These are phyloP conservation scores for Septoria linicola DNA, from an alignment of 2,329 filamentous ascomycete genomes.

Conservation along the genomic window DNA sequence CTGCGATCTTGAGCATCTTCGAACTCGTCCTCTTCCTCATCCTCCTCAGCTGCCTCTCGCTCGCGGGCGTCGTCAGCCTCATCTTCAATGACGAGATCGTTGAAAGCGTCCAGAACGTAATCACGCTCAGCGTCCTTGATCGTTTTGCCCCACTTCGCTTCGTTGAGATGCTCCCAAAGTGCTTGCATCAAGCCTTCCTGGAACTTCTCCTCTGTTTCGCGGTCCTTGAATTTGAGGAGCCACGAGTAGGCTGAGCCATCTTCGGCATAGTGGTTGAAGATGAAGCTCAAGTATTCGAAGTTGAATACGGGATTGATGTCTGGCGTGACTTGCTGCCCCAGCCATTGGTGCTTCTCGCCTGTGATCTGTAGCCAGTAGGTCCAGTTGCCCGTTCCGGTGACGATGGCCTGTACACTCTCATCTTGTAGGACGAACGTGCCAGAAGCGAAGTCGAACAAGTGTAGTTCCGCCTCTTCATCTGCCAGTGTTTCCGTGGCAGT, in stretches of 20 bases:
- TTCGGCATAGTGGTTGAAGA: constrained; percentile 92
- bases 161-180: constrained; percentile 92
- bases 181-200: constrained; percentile 94
- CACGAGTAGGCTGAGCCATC: constrained; percentile 93
- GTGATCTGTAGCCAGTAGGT: constrained; percentile 92
- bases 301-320: constrained; percentile 99
- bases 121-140: constrained; percentile 84
- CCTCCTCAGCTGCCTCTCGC: constrained; percentile 54
- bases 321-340: constrained; percentile 79
- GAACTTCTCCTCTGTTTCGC: constrained; percentile 76
- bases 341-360: constrained; percentile 73
- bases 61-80: constrained; percentile 56
- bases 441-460: constrained; percentile 87
- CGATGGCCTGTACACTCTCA: constrained; percentile 68
- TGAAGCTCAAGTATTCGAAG: constrained; percentile 97
- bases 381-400: constrained; percentile 87
- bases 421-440: constrained; percentile 84
- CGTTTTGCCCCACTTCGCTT: constrained; percentile 89
- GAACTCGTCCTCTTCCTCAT: constrained; percentile 56
- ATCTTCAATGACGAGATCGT: constrained; percentile 91
- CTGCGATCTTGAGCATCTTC: constrained; percentile 64
- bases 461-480: constrained; percentile 77
- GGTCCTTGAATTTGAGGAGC: constrained; percentile 88
- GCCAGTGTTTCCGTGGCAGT: constrained; percentile 70
- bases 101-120: constrained; percentile 93